Base-by-base conservation (phyloP, 768 basidiomycete genomes). In the Ramaria sp. region DNA sequence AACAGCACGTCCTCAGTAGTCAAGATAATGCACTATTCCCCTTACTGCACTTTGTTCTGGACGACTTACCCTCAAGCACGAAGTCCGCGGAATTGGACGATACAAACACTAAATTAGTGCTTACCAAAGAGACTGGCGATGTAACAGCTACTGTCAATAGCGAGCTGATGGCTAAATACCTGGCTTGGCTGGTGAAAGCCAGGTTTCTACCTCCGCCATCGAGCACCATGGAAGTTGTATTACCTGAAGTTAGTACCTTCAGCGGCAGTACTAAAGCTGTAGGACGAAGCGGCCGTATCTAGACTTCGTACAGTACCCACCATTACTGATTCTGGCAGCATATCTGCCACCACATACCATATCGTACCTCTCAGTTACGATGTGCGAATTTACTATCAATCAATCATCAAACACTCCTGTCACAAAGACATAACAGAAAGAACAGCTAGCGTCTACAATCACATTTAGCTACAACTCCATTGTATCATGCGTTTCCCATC, bases 1-100 rank as follows among this genome's bases (percentile, higher is more conserved):
- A 99, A 67, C 87, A 86, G 61, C 95, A 98, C 65, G 95, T 95
- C 44, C 84, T 96, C 74, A 87, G 91, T 53, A 81, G 78, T 7
- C 89, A 94, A 65, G 95, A 98, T 67, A 98, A 99, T 60, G 96
- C 96, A 1, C 76, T 99, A 42, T 98, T 94, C 79, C 96, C 96
- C 2, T 73, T 99, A 9, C 78, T 99, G 16, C 95, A 99, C 69
- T 97, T 97, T 61, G 96, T 98, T 24, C 73, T 99, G 28, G 96
- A 97, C 65, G 96, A 99, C 67, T 75, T 99, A 18, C 96, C 96
- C 4, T 96, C 94, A 24, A 91, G 88, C 63, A 98, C 95, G 24
- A 96, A 94, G 67, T 82, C 92, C 0, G 89, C 96, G 1, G 85
- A 88, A 58, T 72, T 98, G 48, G 88, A 95, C 64, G 90, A 96